Evolutionary conservation across 2,329 filamentous ascomycete genomes (phyloP), one percentile per base, ranked within the genome.

Genomic region (Monilinia fructigena): DNA sequence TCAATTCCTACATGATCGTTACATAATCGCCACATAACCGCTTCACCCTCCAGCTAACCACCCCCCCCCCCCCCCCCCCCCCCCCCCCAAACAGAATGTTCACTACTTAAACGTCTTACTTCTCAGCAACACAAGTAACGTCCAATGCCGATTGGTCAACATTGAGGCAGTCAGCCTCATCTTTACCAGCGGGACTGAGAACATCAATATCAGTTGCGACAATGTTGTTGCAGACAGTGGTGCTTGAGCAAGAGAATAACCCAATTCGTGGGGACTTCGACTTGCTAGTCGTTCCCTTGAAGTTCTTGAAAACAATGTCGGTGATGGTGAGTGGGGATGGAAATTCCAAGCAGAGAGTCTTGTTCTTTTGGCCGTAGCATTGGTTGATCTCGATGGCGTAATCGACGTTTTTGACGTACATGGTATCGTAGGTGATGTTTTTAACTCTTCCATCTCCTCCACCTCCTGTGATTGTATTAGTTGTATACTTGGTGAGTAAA

Each of bases 401-500:
- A 73, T 89, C 87, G 68, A 89, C 86, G 68, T 89, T 88, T 47
- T 81, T 76, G 68, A 87, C 80, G 48, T 78, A 74, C 78, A 90
- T 87, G 4, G 79, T 81, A 66, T 89, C 84, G 74, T 88, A 90
- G 1, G 87, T 90, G 68, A 90, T 82, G 74, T 91, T 91, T 66
- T 80, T 81, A 56, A 91, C 88, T 50, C 80, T 79, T 35, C 88
- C 85, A 0, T 76, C 75, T 23, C 87, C 87, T 23, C 87, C 88
- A n/a, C 88, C 87, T 8, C 88, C 88, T 72, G n/a, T 47, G 1
- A 0, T 16, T 52, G 11, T 61, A 47, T 65, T 52, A 65, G 47
- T 35, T 52, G 8, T 60, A n/a, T 4, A 20, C 52, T 60, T 28
- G n/a, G 38, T 6, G 3, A 4, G 6, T 16, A 3, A 53, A 31